These are phyloP conservation scores for Starmerella tilneyi DNA, from an alignment of 805 yeast genomes.

Conservation along the genomic window DNA sequence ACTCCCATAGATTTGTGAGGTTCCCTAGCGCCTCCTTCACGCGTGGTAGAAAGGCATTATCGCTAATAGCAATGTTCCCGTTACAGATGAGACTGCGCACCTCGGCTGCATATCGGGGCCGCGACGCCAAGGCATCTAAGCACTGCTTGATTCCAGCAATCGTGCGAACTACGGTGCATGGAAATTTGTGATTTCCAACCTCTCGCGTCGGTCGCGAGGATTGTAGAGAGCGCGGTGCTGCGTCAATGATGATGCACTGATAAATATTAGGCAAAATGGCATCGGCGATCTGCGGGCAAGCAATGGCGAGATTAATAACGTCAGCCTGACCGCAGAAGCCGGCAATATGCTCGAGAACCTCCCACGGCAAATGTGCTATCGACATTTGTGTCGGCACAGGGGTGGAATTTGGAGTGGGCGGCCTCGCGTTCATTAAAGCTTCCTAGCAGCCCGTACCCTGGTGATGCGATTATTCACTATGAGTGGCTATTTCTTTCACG, in stretches of 20 bases:
- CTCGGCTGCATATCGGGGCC: slow-evolving; percentile 13
- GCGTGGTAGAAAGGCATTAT: slow-evolving; percentile 22
- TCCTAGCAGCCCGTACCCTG: neutral
- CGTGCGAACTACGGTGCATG: slow-evolving; percentile 28
- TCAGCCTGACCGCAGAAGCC: slow-evolving; percentile 29
- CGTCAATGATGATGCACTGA: slow-evolving; percentile 28
- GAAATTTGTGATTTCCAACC: neutral
- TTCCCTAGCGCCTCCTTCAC: slow-evolving; percentile 22
- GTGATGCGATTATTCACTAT: neutral
- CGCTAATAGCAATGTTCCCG: slow-evolving; percentile 27
- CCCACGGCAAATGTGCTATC: slow-evolving; percentile 26
- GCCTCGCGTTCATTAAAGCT: neutral
- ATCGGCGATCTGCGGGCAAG: slow-evolving; percentile 23
- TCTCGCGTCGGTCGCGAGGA: slow-evolving; percentile 11
- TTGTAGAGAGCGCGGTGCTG: slow-evolving; percentile 27
- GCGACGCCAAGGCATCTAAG: slow-evolving; percentile 23
- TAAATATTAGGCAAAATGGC: slow-evolving; percentile 27
- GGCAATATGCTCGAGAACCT: slow-evolving; percentile 26
- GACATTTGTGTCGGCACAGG: too few relatives aligned
- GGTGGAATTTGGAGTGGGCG: too few relatives aligned
- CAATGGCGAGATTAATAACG: slow-evolving; percentile 28
- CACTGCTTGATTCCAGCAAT: slow-evolving; percentile 30
- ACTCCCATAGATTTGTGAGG: slow-evolving; percentile 21
- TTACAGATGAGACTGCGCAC: slow-evolving; percentile 22
- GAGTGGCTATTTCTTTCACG: neutral